phyloP scores from a whole-genome alignment of 495 filamentous ascomycete species.

The Annulohypoxylon moriforme region DNA sequence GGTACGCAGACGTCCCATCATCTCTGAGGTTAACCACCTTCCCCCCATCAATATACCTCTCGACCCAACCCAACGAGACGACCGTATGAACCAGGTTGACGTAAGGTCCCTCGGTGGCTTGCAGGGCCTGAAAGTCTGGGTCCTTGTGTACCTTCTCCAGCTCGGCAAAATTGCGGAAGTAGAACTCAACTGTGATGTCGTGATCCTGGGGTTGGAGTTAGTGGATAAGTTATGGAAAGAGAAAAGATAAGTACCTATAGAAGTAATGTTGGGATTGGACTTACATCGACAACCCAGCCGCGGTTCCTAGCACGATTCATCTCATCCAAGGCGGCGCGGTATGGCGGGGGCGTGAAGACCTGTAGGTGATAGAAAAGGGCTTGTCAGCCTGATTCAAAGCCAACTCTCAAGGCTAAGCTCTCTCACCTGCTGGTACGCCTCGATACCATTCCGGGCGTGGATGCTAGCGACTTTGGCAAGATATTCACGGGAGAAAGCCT shows the following conservation, averaged over 20 bases:
- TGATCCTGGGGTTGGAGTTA: constrained; percentile 9
- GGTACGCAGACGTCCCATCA: constrained; percentile 19
- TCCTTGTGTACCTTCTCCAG: constrained; percentile 9
- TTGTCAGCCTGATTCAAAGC: not conserved
- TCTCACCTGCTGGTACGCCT: constrained; percentile 20
- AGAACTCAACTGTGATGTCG: constrained; percentile 28
- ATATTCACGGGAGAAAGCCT: constrained; percentile 19
- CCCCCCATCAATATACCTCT: constrained; percentile 19
- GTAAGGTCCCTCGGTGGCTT: constrained; percentile 9
- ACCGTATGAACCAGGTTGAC: constrained; percentile 26
- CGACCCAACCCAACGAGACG: constrained; percentile 21
- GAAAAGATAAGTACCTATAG: no score
- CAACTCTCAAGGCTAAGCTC: not conserved
- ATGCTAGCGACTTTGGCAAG: constrained; percentile 10
- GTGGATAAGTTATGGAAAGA: not conserved
- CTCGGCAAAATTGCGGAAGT: constrained; percentile 21
- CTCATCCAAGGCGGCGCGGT: constrained; percentile 13
- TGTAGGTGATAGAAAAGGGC: not conserved
- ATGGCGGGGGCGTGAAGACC: not conserved
- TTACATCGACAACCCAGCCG: constrained; percentile 18
- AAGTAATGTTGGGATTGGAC: constrained; percentile 8
- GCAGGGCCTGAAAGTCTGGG: constrained; percentile 11
- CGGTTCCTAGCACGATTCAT: constrained; percentile 10
- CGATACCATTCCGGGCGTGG: constrained; percentile 16
- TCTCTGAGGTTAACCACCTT: constrained; percentile 15